Base-by-base conservation (phyloP, 2,329 filamentous ascomycete genomes). In the Scytalidium lignicola region DNA sequence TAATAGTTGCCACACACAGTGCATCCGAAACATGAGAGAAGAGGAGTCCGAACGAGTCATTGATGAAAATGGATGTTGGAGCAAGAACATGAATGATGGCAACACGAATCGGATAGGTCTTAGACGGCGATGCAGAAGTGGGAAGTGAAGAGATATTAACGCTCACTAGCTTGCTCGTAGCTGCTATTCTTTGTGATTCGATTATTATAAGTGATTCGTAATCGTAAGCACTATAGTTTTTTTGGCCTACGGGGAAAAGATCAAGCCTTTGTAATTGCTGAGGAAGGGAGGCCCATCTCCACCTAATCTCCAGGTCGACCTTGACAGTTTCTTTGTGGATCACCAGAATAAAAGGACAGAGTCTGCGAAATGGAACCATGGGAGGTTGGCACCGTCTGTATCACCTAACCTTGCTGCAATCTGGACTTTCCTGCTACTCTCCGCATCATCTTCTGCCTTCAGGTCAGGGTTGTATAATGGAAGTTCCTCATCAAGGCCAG, bases 301-400 rank as follows among this genome's bases (percentile, higher is more conserved):
- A 44, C 32, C 21, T 15, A 15, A 39, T 40, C 8, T 21, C 41
- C 5, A 54, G 12, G 10, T 37, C n/a, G 8, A 48, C 20, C 22
- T 17, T 29, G 8, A 47, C 12, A 15, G 18, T 28, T 12, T 54
- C 52, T 28, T 44, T 44, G 8, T 54, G 20, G 22, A 52, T 50
- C 43, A 45, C 52, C 52, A 54, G 45, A 20, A 50, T 8, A 54
- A 43, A 13, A 54, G 23, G 3, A 52, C 41, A 2, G 44, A 32
- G 23, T 54, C 52, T 19, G 52, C 50, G 9, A 48, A 52, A 18
- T 28, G 17, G 39, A 54, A 54, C 52, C 52, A 54, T 7, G 52
- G 52, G 5, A 52, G 42, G 29, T 50, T 54, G 5, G 47, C 52
- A 1, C 52, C 52, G 26, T 50, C 50, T 15, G 3, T 28, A 40